A percentile compares a stretch with the other conserved stretches of the same genome.
phyloP scores from a whole-genome alignment of 2,329 filamentous ascomycete genomes.

The Orbilia quercus region DNA sequence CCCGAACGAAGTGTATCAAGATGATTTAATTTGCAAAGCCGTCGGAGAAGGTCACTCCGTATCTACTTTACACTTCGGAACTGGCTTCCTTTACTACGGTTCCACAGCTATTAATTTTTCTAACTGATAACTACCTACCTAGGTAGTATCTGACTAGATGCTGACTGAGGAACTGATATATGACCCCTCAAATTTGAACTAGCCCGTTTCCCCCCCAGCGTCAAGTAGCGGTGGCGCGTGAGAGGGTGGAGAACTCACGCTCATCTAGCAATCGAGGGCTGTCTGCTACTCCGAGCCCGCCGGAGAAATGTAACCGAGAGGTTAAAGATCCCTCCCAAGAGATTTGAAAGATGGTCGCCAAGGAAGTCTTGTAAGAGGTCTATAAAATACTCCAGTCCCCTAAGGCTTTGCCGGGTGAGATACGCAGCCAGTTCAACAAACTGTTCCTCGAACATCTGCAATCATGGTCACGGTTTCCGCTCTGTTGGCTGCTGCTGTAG shows the following conservation, averaged over 20 bases:
- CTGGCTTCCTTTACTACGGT: not conserved
- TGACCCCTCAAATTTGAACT: constrained; percentile 37
- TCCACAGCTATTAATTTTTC: constrained; percentile 8
- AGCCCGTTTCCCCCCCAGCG: not conserved
- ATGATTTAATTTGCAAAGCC: constrained; percentile 18
- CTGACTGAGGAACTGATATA: constrained; percentile 21
- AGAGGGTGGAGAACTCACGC: constrained; percentile 27
- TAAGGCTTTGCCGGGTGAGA: constrained; percentile 5
- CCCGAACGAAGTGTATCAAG: constrained; percentile 12
- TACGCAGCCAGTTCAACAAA: constrained; percentile 9
- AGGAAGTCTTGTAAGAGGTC: constrained; percentile 32
- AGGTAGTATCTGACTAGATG: constrained; percentile 3
- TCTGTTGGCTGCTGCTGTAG: constrained; percentile 32
- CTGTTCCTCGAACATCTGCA: constrained; percentile 21
- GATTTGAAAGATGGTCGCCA: not conserved
- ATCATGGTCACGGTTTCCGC: constrained; percentile 42
- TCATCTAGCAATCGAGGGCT: constrained; percentile 15
- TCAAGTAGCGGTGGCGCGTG: constrained; percentile 25
- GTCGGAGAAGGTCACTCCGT: constrained; percentile 50
- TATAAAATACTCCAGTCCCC: constrained; percentile 41
- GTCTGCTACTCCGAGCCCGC: constrained; percentile 16
- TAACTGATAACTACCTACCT: too few species aligned
- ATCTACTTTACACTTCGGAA: constrained; percentile 5
- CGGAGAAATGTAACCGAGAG: constrained; percentile 40
- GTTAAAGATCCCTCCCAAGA: constrained; percentile 15